Percentiles rank a stretch among this genome's conserved stretches.
phyloP scores from a whole-genome alignment of 768 basidiomycete species.

The Postia placenta region DNA sequence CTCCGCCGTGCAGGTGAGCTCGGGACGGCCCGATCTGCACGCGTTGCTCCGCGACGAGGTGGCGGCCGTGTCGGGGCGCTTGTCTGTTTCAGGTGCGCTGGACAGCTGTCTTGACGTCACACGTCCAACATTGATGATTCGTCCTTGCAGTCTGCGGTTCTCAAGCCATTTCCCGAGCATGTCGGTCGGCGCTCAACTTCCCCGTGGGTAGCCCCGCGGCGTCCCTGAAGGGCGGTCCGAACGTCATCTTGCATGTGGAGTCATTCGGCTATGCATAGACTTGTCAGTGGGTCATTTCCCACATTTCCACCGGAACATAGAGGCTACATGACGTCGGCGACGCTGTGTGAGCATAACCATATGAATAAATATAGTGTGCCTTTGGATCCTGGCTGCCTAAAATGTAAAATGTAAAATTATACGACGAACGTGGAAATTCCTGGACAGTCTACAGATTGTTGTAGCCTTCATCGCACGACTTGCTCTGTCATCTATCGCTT shows the following conservation, averaged over 20 bases:
- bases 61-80: slow-evolving; percentile 26
- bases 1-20: slow-evolving; percentile 22
- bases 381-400: too few relatives aligned
- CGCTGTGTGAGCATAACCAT: background rate
- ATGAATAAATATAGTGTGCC: too few relatives aligned
- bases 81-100: slow-evolving; percentile 43
- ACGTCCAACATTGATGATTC: too few relatives aligned
- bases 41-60: slow-evolving; percentile 33
- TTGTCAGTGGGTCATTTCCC: too few relatives aligned
- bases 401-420: too few relatives aligned
- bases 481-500: too few relatives aligned
- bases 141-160: background rate
- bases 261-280: slow-evolving; percentile 30
- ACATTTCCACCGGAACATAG: too few relatives aligned
- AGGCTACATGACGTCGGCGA: too few relatives aligned
- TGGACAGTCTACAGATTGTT: too few relatives aligned
- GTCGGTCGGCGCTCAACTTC: slow-evolving; percentile 33
- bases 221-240: slow-evolving; percentile 39
- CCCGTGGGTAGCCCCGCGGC: slow-evolving; percentile 27
- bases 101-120: background rate
- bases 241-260: slow-evolving; percentile 40
- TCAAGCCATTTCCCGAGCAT: slow-evolving; percentile 29
- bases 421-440: too few relatives aligned
- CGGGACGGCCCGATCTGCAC: slow-evolving; percentile 39
- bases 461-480: too few relatives aligned